These are phyloP conservation scores for Tetraselmis striata DNA, from an alignment of 139 green algal genomes.

Conservation along the genomic window DNA sequence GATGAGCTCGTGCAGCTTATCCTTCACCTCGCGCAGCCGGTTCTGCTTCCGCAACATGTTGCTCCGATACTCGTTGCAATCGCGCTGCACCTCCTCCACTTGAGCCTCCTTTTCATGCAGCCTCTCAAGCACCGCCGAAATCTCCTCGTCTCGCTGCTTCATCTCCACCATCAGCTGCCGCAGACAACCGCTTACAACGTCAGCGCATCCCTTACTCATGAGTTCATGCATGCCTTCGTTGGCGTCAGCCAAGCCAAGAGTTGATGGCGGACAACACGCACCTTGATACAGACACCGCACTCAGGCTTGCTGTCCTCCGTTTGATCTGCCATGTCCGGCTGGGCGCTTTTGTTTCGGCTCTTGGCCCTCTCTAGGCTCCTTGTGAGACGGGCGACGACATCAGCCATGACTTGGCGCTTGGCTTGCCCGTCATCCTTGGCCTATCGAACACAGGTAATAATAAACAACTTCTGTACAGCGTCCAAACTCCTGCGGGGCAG, in stretches of 20 bases:
- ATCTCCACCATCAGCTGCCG: not conserved
- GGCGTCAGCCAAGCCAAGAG: too few relatives aligned
- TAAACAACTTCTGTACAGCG: too few relatives aligned
- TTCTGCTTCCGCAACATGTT: not conserved
- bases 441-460: too few relatives aligned
- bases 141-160: not conserved
- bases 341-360: not conserved
- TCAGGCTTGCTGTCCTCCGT: not conserved
- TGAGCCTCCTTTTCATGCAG: not conserved
- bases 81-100: not conserved
- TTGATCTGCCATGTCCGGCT: not conserved
- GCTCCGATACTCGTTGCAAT: not conserved
- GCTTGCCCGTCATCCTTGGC: not conserved
- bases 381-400: not conserved
- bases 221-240: too few relatives aligned
- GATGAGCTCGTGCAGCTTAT: not conserved
- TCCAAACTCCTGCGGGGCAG: too few relatives aligned
- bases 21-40: not conserved
- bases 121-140: not conserved
- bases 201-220: too few relatives aligned
- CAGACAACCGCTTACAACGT: too few relatives aligned
- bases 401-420: not conserved
- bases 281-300: not conserved
- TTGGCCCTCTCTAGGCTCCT: not conserved
- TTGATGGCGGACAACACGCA: too few relatives aligned